Percentiles rank a stretch among this genome's conserved stretches.
Conservation (phyloP, 352 stramenopile species). For the Phytophthora aleatoria region DNA sequence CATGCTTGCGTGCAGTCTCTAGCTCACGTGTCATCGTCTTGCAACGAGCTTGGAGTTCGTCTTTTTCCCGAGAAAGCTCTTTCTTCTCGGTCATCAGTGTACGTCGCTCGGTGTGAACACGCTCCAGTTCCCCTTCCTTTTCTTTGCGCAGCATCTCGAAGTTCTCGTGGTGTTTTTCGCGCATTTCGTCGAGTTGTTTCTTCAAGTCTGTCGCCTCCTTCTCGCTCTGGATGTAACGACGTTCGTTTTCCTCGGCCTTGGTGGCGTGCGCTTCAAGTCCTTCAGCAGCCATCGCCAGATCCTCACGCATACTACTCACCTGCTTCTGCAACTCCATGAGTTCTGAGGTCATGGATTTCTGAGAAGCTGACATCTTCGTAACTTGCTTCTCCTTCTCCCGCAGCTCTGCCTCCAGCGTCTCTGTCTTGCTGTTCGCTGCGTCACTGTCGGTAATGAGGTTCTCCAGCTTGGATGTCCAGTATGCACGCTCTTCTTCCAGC, state of each 20-base stretch:
- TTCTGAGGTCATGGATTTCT: slow-evolving; percentile 63
- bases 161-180: slow-evolving; percentile 62
- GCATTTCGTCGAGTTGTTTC: slow-evolving; percentile 54
- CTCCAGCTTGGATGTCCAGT: slow-evolving; percentile 74
- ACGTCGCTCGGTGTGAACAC: slow-evolving; percentile 46
- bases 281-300: slow-evolving; percentile 72
- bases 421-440: slow-evolving; percentile 39
- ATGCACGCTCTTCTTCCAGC: slow-evolving; percentile 66
- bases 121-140: slow-evolving; percentile 62
- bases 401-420: slow-evolving; percentile 45
- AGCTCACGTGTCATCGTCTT: slow-evolving; percentile 42
- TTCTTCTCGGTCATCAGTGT: slow-evolving; percentile 34
- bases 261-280: slow-evolving; percentile 68
- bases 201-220: slow-evolving; percentile 54
- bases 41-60: slow-evolving; percentile 36
- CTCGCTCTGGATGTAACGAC: slow-evolving; percentile 53
- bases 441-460: slow-evolving; percentile 67
- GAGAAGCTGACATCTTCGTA: slow-evolving; percentile 62
- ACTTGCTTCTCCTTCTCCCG: slow-evolving; percentile 74
- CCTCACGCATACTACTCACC: slow-evolving; percentile 58
- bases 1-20: slow-evolving; percentile 41
- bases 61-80: slow-evolving; percentile 37
- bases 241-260: slow-evolving; percentile 61
- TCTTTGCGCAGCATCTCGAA: slow-evolving; percentile 66
- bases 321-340: slow-evolving; percentile 70